Conservation (phyloP, 352 stramenopile species). For the Globisporangium cylindrosporum region DNA sequence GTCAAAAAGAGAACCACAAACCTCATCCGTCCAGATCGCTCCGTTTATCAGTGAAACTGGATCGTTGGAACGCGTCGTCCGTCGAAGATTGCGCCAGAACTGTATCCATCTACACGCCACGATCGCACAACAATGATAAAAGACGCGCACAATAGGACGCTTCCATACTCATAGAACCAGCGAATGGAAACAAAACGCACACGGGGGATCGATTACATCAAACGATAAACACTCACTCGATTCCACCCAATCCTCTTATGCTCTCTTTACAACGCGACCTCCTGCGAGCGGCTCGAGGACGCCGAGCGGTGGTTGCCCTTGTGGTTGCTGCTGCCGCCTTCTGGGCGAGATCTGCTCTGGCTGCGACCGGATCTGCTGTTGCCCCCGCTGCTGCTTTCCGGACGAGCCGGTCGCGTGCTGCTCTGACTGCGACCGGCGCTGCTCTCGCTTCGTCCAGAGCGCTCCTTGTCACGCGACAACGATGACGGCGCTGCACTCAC, state of each 20-base stretch:
- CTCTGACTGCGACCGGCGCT: conserved; percentile 13
- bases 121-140: neutral
- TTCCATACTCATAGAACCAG: neutral
- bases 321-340: conserved; percentile 25
- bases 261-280: conserved; percentile 23
- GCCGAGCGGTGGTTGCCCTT: conserved; percentile 21
- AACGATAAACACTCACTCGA: conserved; percentile 12
- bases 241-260: neutral
- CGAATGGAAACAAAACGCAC: neutral
- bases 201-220: conserved; percentile 8
- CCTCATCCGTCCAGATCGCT: too few relatives aligned
- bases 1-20: too few relatives aligned
- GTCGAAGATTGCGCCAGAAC: neutral
- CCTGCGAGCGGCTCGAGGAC: conserved; percentile 26
- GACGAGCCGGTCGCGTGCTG: conserved; percentile 9
- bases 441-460: conserved; percentile 13
- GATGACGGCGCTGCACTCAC: conserved; percentile 9
- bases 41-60: neutral
- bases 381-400: conserved; percentile 10
- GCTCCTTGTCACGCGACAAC: conserved; percentile 13
- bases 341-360: conserved; percentile 21
- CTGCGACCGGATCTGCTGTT: conserved; percentile 20
- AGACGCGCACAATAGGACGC: neutral
- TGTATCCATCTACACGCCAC: neutral
- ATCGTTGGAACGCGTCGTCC: neutral